Evolutionary conservation across 768 basidiomycete species (phyloP).

Genomic region (Sporobolomyces pararoseus): DNA sequence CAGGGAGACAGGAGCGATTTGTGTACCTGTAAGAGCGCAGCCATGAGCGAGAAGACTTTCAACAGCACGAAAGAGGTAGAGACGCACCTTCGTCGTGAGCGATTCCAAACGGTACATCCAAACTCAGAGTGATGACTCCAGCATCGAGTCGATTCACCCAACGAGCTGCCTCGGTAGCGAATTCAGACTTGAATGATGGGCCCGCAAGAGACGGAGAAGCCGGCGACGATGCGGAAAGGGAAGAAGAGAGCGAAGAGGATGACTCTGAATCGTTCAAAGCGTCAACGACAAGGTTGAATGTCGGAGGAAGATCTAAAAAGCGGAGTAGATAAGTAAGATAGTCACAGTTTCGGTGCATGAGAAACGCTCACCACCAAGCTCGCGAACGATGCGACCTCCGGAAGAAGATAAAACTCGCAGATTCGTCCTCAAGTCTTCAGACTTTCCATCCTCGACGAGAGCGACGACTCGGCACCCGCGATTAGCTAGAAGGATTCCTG

Average conservation of each 20-base stretch:
- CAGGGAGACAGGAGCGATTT: not conserved
- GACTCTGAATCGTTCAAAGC: conserved; percentile 3
- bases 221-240: not conserved
- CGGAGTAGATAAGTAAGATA: too few relatives aligned
- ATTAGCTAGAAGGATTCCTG: not conserved
- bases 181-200: not conserved
- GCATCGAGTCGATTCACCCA: conserved; percentile 1
- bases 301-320: conserved; percentile 15
- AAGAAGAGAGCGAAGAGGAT: not conserved
- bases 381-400: conserved; percentile 22
- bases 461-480: conserved; percentile 10
- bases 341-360: not conserved
- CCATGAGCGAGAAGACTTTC: too few relatives aligned
- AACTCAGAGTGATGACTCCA: not conserved
- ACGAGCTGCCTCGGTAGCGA: not conserved
- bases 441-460: conserved; percentile 5
- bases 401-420: conserved; percentile 18
- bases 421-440: conserved; percentile 12
- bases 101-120: conserved; percentile 17
- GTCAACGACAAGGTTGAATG: conserved; percentile 25
- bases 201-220: not conserved
- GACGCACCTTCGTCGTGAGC: conserved; percentile 1
- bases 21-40: not conserved
- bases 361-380: conserved; percentile 1
- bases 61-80: not conserved